Evolutionary conservation across 2,329 filamentous ascomycete genomes (phyloP), one percentile per base, ranked within the genome.

Genomic region (Colletotrichum navitas): DNA sequence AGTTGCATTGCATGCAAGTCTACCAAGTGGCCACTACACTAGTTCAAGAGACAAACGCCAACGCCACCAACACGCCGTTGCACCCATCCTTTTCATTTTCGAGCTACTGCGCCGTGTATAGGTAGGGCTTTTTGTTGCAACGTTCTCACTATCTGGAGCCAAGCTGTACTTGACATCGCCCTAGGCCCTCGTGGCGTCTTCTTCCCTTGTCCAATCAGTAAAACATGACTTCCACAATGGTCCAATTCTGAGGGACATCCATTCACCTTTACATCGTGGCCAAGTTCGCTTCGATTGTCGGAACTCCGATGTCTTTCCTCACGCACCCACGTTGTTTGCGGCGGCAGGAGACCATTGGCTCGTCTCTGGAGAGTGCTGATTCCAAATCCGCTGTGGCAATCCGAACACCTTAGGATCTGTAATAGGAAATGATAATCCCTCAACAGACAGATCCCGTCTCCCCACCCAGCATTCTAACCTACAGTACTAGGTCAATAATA

Each of bases 281-380:
- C 24, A 36, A 4, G 12, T 64, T 21, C 45, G 39, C 5, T 56
- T 47, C 34, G 29, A 56, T 34, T 56, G 21, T 12, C 51, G 41
- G 16, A 55, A 56, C 29, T 39, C 62, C 36, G 39, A 16, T 26
- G 12, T 14, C 12, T 64, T 64, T 21, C 24, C 49, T 41, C 51
- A 47, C 41, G 39, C 51, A 64, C 51, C 7, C 24, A 18, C 24
- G 51, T 47, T 21, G 26, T 47, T 26, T 21, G 39, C 11, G 51
- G 34, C 26, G 29, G 26, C 21, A 64, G 55, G 39, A 36, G 51
- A 24, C 51, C n/a, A 52, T 56, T 64, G 39, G 62, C 51, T 41
- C n/a, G 21, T n/a, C 29, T 56, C 29, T 64, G 62, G 8, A 29
- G 39, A 45, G 34, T n/a, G 29, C n/a, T 39, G 26, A 47, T 26